Conservation (phyloP, 2,329 filamentous ascomycete genomes). For the Alternaria tenuissima region DNA sequence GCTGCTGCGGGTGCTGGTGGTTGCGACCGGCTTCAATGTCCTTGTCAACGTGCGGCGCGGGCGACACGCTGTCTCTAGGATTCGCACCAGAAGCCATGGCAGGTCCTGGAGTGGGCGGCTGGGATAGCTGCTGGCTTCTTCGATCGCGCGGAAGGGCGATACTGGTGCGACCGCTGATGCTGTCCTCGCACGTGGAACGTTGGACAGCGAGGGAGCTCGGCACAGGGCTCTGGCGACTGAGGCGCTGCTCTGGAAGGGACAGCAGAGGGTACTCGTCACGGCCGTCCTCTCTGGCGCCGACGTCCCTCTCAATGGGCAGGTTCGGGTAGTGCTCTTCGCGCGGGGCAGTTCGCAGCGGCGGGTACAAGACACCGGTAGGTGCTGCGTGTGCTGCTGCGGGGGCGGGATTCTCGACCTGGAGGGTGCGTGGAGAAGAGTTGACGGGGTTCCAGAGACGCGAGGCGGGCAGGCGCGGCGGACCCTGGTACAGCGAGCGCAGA, state of each 20-base stretch:
- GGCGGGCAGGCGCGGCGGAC: conserved; percentile 50
- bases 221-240: conserved; percentile 58
- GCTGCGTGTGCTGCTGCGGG: conserved; percentile 48
- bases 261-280: conserved; percentile 65
- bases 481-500: conserved; percentile 36
- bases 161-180: conserved; percentile 54
- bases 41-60: conserved; percentile 19
- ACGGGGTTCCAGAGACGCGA: conserved; percentile 68
- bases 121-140: conserved; percentile 36
- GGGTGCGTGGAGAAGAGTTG: conserved; percentile 64
- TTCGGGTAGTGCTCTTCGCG: conserved; percentile 48
- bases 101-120: conserved; percentile 35
- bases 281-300: conserved; percentile 38
- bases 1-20: not conserved
- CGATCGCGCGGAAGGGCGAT: conserved; percentile 59
- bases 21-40: conserved; percentile 39
- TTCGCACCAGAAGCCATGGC: conserved; percentile 36
- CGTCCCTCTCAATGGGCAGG: conserved; percentile 51
- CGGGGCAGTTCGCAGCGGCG: not conserved
- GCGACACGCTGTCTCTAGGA: conserved; percentile 19
- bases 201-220: conserved; percentile 49
- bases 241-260: conserved; percentile 65
- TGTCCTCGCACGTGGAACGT: conserved; percentile 54
- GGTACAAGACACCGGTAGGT: not conserved
- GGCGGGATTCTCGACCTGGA: conserved; percentile 45